Evolutionary conservation across 345 rosid genomes (phyloP).

Genomic region (Hevea brasiliensis): DNA sequence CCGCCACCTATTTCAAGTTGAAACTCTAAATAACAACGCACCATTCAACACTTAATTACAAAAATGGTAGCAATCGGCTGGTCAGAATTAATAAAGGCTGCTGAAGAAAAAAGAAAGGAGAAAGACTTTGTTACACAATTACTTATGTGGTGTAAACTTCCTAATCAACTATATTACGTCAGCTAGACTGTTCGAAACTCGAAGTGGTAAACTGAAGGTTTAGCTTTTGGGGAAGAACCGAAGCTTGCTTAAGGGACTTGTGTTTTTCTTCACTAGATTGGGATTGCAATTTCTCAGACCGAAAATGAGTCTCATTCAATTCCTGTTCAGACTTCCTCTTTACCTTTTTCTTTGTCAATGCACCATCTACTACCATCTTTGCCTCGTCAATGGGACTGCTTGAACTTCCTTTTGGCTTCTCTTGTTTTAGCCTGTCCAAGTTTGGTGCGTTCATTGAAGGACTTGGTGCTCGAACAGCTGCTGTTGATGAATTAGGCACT

Average conservation of each 20-base stretch:
- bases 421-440: conserved; percentile 52
- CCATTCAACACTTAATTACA: conserved; percentile 34
- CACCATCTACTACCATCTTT: conserved; percentile 40
- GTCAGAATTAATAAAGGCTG: conserved; percentile 29
- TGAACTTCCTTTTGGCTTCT: conserved; percentile 48
- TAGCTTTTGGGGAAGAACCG: conserved; percentile 33
- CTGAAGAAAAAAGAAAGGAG: neutral
- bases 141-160: conserved; percentile 25
- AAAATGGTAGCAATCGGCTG: conserved; percentile 31
- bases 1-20: conserved; percentile 1
- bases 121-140: conserved; percentile 10
- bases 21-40: conserved; percentile 9
- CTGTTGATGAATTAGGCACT: conserved; percentile 33
- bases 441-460: conserved; percentile 38
- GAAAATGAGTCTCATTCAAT: conserved; percentile 40
- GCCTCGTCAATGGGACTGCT: conserved; percentile 44
- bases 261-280: conserved; percentile 36
- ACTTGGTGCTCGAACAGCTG: conserved; percentile 36
- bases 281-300: conserved; percentile 22
- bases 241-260: conserved; percentile 35
- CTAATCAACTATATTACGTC: conserved; percentile 25
- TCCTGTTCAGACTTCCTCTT: conserved; percentile 61
- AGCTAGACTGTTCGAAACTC: conserved; percentile 48
- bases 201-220: conserved; percentile 40
- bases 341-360: conserved; percentile 43